These are phyloP conservation scores for Dacryopinax spathularia DNA, from an alignment of 768 basidiomycete genomes.

Conservation along the genomic window DNA sequence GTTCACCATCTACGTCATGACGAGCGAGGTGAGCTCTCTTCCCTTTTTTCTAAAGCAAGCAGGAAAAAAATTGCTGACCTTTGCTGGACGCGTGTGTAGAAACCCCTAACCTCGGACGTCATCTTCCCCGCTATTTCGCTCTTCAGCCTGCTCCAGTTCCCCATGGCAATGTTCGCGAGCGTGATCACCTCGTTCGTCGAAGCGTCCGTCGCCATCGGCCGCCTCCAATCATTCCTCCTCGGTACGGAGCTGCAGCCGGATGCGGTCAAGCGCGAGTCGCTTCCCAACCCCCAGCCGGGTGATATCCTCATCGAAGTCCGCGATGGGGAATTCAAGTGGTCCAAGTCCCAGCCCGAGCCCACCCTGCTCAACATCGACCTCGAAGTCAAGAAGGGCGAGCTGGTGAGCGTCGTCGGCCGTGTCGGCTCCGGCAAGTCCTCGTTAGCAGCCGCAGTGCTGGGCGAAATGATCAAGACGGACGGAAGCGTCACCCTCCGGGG, in stretches of 20 bases:
- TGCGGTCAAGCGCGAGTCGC: conserved; percentile 44
- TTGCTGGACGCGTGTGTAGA: conserved; percentile 24
- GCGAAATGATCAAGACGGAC: conserved; percentile 67
- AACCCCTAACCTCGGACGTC: conserved; percentile 70
- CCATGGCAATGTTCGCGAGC: conserved; percentile 63
- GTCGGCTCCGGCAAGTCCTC: conserved; percentile 87
- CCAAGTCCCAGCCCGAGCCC: conserved; percentile 34
- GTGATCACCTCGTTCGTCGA: conserved; percentile 74
- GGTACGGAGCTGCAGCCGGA: conserved; percentile 71
- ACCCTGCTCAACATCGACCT: conserved; percentile 68
- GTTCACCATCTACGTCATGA: conserved; percentile 24
- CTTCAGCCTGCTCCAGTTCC: conserved; percentile 78
- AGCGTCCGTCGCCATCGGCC: conserved; percentile 67
- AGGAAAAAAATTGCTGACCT: conserved; percentile 6
- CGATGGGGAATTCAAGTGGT: conserved; percentile 75
- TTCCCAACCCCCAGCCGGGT: conserved; percentile 33
- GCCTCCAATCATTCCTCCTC: conserved; percentile 58
- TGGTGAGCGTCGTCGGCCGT: conserved; percentile 72
- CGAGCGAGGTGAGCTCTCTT: conserved; percentile 1
- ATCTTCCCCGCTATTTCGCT: conserved; percentile 94
- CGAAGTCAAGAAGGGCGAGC: conserved; percentile 63
- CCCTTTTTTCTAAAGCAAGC: neutral
- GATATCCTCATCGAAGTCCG: conserved; percentile 48
- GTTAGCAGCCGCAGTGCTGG: conserved; percentile 64
- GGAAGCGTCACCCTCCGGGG: conserved; percentile 61